Evolutionary conservation across 495 filamentous ascomycete genomes (phyloP), one percentile per base, ranked within the genome.

Genomic region (Staphylotrichum tortipilum): DNA sequence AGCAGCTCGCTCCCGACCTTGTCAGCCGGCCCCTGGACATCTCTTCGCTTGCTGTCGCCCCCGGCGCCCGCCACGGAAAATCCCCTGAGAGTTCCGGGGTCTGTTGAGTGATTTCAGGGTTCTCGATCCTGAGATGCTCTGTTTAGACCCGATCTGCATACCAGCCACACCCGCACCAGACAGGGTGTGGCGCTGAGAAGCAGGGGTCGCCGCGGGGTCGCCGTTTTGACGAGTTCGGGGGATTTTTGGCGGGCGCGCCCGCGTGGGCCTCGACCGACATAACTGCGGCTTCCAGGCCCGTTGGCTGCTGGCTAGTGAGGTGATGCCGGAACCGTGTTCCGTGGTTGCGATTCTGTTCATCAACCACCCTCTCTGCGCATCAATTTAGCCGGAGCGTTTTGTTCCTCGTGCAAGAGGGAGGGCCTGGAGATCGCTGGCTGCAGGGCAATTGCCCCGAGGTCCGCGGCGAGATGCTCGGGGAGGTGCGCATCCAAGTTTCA

Each of bases 231-330:
- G n/a, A n/a, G n/a, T n/a, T n/a, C n/a, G n/a, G n/a, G n/a, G n/a
- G n/a, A n/a, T n/a, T n/a, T n/a, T n/a, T n/a, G n/a, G n/a, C n/a
- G n/a, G n/a, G n/a, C n/a, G n/a, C n/a, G n/a, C n/a, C n/a, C n/a
- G n/a, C n/a, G n/a, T n/a, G n/a, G n/a, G n/a, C n/a, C 9, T 15
- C n/a, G 30, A 28, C 28, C 30, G 22, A 10, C 12, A 3, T 40
- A 50, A 42, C 48, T 30, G 40, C 47, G 47, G 47, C 40, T 38
- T 38, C 33, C n/a, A 45, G 49, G 49, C 23, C 49, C 49, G 49
- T 19, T 35, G n/a, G n/a, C n/a, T n/a, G n/a, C n/a, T n/a, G n/a
- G n/a, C n/a, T n/a, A n/a, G n/a, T n/a, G n/a, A n/a, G n/a, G n/a
- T 6, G 15, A 41, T 28, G 3, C 17, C 49, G 49, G 42, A 38